Evolutionary conservation across 345 rosid species (phyloP).

Genomic region (Rhizophora apiculata): DNA sequence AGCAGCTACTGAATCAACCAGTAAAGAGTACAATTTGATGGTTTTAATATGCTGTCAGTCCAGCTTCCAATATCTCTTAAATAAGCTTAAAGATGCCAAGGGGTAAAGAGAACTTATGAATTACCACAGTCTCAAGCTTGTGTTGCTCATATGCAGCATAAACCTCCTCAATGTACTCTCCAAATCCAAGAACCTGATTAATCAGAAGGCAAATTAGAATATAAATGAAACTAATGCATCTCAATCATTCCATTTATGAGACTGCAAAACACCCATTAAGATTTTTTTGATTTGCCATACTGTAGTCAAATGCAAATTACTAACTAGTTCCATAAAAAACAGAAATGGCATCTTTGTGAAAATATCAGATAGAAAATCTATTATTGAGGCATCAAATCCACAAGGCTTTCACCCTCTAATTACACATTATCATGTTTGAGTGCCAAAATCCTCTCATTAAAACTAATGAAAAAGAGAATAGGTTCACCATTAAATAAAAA

Average conservation of each 20-base stretch:
- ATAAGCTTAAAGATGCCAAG: not conserved
- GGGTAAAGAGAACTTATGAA: not conserved
- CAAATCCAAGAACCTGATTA: conserved; percentile 87
- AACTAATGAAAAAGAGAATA: not conserved
- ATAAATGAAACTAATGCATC: not conserved
- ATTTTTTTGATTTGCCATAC: no score
- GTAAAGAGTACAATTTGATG: not conserved
- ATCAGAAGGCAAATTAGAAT: not conserved
- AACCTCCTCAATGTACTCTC: conserved; percentile 94
- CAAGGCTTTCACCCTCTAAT: no score
- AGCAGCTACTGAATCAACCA: not conserved
- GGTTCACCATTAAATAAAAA: not conserved
- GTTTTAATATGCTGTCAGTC: not conserved
- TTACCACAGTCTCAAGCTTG: conserved; percentile 89
- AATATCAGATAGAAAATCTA: no score
- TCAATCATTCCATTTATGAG: not conserved
- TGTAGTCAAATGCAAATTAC: no score
- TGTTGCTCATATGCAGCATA: conserved; percentile 98
- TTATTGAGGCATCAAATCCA: no score
- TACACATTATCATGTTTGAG: no score
- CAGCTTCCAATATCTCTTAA: not conserved
- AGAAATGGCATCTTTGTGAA: no score
- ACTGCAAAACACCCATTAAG: not conserved
- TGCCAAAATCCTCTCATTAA: no score
- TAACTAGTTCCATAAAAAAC: no score